phyloP scores from a whole-genome alignment of 495 filamentous ascomycete genomes.

The Penicillium egyptiacum region DNA sequence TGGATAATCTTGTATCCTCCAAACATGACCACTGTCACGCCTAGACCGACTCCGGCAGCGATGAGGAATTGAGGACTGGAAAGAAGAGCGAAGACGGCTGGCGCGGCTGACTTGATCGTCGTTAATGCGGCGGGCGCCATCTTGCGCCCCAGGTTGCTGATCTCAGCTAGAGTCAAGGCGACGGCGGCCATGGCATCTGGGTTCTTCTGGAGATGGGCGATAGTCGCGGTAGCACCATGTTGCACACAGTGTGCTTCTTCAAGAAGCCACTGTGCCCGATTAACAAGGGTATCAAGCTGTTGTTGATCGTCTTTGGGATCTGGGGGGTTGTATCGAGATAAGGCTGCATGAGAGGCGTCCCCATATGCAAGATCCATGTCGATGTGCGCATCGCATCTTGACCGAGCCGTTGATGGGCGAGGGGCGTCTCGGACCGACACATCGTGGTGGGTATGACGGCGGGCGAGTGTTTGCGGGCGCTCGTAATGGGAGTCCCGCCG shows the following conservation, averaged over 20 bases:
- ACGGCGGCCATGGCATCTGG: constrained; percentile 95
- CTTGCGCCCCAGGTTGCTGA: constrained; percentile 76
- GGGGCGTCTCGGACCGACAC: constrained; percentile 29
- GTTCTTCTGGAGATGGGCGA: constrained; percentile 82
- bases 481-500: constrained; percentile 22
- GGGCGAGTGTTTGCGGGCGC: constrained; percentile 34
- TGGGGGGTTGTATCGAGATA: constrained; percentile 39
- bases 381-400: constrained; percentile 58
- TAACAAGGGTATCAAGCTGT: constrained; percentile 60
- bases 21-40: constrained; percentile 88
- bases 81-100: constrained; percentile 82
- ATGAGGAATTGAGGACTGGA: constrained; percentile 90
- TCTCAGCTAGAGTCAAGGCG: constrained; percentile 87
- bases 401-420: constrained; percentile 34
- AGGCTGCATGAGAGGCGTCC: constrained; percentile 41
- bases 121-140: constrained; percentile 79
- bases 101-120: constrained; percentile 73
- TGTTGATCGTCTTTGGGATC: constrained; percentile 52
- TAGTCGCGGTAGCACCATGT: constrained; percentile 77
- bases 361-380: constrained; percentile 92
- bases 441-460: constrained; percentile 50
- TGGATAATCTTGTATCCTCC: constrained; percentile 98
- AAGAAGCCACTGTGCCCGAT: constrained; percentile 67
- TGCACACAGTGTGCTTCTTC: constrained; percentile 87
- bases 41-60: constrained; percentile 82